Conservation (phyloP, 129 eudicot species). For the Heracleum sosnowskyi region DNA sequence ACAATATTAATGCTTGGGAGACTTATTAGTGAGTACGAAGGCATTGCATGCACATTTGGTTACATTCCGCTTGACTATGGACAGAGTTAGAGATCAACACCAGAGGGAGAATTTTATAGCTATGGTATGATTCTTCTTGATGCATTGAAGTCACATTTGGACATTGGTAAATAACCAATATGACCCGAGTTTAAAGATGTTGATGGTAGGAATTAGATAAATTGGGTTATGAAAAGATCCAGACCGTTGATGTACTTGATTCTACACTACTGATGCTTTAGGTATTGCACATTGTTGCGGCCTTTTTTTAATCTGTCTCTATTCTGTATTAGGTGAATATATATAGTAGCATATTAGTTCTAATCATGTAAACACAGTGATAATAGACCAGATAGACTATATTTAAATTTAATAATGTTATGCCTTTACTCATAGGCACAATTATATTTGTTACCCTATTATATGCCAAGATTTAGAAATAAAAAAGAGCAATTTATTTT, state of each 20-base stretch:
- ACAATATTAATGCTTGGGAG: constrained; percentile 19
- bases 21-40: constrained; percentile 59
- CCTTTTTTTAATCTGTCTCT: constrained; percentile 43
- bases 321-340: constrained; percentile 41
- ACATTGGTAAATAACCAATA: constrained; percentile 69
- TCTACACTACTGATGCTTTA: constrained; percentile 46
- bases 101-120: constrained; percentile 63
- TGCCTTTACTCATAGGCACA: background rate
- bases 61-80: constrained; percentile 72
- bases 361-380: background rate
- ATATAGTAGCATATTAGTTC: constrained; percentile 2
- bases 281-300: constrained; percentile 50
- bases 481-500: background rate
- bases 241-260: constrained; percentile 65
- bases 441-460: background rate
- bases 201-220: constrained; percentile 64
- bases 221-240: constrained; percentile 56
- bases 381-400: too few species aligned
- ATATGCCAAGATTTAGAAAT: background rate
- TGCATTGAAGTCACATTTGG: too few species aligned
- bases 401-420: background rate
- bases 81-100: constrained; percentile 71
- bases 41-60: constrained; percentile 72
- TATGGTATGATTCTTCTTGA: constrained; percentile 76
- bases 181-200: constrained; percentile 61